Percentiles rank a stretch among this genome's conserved stretches.
These are phyloP conservation scores for Nitzschia inconspicua DNA, from an alignment of 108 stramenopile genomes.

Conservation along the genomic window DNA sequence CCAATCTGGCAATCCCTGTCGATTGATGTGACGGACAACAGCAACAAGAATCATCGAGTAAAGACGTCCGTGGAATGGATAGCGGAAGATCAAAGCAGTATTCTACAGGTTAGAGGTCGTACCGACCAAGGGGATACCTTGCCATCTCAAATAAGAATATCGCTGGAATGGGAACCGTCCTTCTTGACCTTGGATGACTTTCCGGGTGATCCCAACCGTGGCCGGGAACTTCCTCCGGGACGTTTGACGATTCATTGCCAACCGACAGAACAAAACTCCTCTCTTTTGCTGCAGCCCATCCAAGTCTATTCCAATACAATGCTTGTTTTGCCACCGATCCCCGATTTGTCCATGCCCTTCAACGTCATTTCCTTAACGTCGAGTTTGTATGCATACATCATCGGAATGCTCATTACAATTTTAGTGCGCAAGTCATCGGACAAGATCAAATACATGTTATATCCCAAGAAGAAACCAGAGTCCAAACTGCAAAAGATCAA, in stretches of 20 bases:
- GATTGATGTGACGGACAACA: background rate
- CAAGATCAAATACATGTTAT: slow-evolving; percentile 50
- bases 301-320: slow-evolving; percentile 49
- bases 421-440: slow-evolving; percentile 66
- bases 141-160: slow-evolving; percentile 43
- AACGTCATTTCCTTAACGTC: slow-evolving; percentile 89
- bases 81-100: background rate
- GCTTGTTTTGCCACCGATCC: slow-evolving; percentile 75
- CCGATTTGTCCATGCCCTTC: slow-evolving; percentile 95
- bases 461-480: slow-evolving; percentile 34
- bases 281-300: slow-evolving; percentile 16
- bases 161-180: slow-evolving; percentile 62
- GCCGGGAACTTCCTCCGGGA: slow-evolving; percentile 65
- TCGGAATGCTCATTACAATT: slow-evolving; percentile 81
- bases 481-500: slow-evolving; percentile 11
- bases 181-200: slow-evolving; percentile 73
- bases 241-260: slow-evolving; percentile 40
- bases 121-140: background rate
- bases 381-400: slow-evolving; percentile 81
- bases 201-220: slow-evolving; percentile 83
- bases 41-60: background rate
- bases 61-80: slow-evolving; percentile 21
- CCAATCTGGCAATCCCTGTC: slow-evolving; percentile 25
- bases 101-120: slow-evolving; percentile 1
- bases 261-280: background rate